These are phyloP conservation scores for Astrephomene gubernaculifera DNA, from an alignment of 139 green algal species.

Conservation along the genomic window DNA sequence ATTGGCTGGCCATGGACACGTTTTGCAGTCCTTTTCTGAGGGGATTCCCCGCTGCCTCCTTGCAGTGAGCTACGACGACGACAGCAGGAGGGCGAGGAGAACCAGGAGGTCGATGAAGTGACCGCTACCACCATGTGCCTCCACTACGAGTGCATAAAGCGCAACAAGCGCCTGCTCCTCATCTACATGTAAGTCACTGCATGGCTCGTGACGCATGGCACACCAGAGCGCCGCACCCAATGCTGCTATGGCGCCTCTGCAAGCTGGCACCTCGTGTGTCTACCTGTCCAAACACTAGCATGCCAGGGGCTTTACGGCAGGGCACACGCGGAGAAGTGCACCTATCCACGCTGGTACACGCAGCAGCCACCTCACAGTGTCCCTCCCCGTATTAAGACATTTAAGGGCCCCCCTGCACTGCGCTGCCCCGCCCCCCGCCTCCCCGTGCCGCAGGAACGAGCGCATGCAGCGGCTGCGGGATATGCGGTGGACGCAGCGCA, in stretches of 20 bases:
- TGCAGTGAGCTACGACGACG: conserved; percentile 26
- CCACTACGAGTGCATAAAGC: conserved; percentile 51
- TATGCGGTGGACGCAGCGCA: conserved; percentile 26
- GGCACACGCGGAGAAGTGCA: too few relatives aligned
- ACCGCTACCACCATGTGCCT: conserved; percentile 42
- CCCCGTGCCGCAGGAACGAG: conserved; percentile 42
- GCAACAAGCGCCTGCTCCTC: conserved; percentile 52
- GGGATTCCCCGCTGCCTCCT: not conserved
- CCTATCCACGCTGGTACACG: too few relatives aligned
- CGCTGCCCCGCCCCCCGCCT: not conserved
- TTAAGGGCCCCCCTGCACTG: too few relatives aligned
- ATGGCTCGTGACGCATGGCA: too few relatives aligned
- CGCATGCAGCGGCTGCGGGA: conserved; percentile 39
- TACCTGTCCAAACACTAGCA: too few relatives aligned
- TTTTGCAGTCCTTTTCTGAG: not conserved
- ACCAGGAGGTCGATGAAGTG: conserved; percentile 15
- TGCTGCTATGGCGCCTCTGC: too few relatives aligned
- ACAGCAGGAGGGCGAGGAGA: conserved; percentile 21
- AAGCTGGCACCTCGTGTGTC: too few relatives aligned
- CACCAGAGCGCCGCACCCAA: too few relatives aligned
- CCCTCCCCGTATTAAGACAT: too few relatives aligned
- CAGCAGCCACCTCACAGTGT: too few relatives aligned
- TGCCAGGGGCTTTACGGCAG: too few relatives aligned
- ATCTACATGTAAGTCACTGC: conserved; percentile 58
- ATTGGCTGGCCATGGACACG: not conserved